Percentiles rank a stretch among this genome's conserved stretches.
Evolutionary conservation across 1,139 yeast genomes (phyloP).

Genomic region (Diutina scorzettiae): DNA sequence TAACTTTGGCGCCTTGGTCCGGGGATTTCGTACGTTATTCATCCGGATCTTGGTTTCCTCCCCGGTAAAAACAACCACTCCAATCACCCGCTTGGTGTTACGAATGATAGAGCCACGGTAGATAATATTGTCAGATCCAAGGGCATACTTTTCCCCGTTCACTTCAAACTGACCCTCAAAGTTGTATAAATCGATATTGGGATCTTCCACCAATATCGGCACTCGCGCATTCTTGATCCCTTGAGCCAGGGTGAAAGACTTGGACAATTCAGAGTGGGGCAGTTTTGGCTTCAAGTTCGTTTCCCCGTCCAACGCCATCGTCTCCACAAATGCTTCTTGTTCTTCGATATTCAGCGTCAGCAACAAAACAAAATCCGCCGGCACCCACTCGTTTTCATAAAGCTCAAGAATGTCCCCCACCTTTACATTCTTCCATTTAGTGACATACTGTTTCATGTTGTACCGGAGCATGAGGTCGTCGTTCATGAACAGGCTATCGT

Average conservation of each 20-base stretch:
- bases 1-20: slow-evolving; percentile 87
- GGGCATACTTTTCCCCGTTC: slow-evolving; percentile 31
- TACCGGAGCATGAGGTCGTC: slow-evolving; percentile 19
- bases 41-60: slow-evolving; percentile 92
- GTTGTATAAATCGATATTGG: slow-evolving; percentile 81
- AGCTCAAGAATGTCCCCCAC: slow-evolving; percentile 79
- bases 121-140: slow-evolving; percentile 69
- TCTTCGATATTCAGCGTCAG: slow-evolving; percentile 47
- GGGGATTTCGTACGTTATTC: slow-evolving; percentile 84
- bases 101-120: slow-evolving; percentile 85
- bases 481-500: slow-evolving; percentile 12
- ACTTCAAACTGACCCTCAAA: slow-evolving; percentile 63
- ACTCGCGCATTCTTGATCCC: slow-evolving; percentile 41
- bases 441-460: slow-evolving; percentile 22
- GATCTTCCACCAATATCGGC: slow-evolving; percentile 68
- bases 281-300: slow-evolving; percentile 71
- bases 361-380: slow-evolving; percentile 74
- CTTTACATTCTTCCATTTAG: slow-evolving; percentile 61
- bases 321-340: slow-evolving; percentile 68
- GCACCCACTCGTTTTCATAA: slow-evolving; percentile 79
- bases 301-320: slow-evolving; percentile 97
- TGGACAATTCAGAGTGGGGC: slow-evolving; percentile 54
- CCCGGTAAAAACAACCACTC: slow-evolving; percentile 84
- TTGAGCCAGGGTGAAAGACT: slow-evolving; percentile 34
- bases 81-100: slow-evolving; percentile 64